phyloP scores from a whole-genome alignment of 495 filamentous ascomycete species.

The Venustampulla echinocandica region DNA sequence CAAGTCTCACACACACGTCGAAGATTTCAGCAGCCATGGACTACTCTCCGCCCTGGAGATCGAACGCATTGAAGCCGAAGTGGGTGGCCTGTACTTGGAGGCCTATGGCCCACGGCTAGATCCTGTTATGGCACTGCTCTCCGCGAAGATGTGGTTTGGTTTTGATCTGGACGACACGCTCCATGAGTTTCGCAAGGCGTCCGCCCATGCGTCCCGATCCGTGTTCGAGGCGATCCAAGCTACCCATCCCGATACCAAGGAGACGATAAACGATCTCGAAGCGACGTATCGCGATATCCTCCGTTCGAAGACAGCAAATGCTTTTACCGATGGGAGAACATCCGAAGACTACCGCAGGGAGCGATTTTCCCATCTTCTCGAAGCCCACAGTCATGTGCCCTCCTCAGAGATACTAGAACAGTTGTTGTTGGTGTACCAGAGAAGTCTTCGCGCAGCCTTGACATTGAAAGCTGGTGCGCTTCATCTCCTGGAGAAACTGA shows the following conservation, averaged over 20 bases:
- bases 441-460: not conserved
- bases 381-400: not conserved
- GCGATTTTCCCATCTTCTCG: not conserved
- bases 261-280: no score
- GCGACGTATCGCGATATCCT: not conserved
- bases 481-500: not conserved
- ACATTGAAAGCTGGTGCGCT: not conserved
- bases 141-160: conserved; percentile 29
- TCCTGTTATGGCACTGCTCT: no score
- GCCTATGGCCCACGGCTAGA: no score
- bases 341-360: not conserved
- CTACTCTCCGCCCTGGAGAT: no score
- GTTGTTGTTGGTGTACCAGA: not conserved
- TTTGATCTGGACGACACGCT: conserved; percentile 38
- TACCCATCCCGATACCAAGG: not conserved
- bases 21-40: no score
- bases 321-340: not conserved
- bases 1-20: no score
- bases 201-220: conserved; percentile 20
- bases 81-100: no score
- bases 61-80: no score
- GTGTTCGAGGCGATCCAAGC: not conserved
- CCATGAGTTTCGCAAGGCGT: conserved; percentile 33
- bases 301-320: conserved; percentile 4
- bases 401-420: not conserved